Base-by-base conservation (phyloP, 176 grass and related monocot species). In the Rhipidocladum racemiflorum region DNA sequence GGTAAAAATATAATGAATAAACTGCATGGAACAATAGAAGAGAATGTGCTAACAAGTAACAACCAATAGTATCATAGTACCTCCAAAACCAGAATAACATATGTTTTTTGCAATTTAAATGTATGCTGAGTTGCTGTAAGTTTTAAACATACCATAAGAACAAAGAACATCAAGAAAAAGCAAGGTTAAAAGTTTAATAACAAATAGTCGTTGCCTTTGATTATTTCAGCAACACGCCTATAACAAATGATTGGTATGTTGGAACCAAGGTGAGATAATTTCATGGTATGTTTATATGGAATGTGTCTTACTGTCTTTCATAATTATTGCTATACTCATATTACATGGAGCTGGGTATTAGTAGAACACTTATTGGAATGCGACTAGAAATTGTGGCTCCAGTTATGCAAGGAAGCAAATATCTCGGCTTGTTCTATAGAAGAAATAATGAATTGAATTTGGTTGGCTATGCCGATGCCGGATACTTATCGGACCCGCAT, bases 311-410 rank as follows among this genome's bases (percentile, higher is more conserved):
- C 35, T 73, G 70, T 48, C 57, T 63, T 62, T 25, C 15, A 57
- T 40, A 68, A 34, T 64, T 65, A 3, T 39, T 24, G 29, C 1
- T 74, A 1, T 39, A 54, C 60, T 75, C 35, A 20, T 21, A 65
- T 17, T 50, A 46, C 61, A 84, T 74, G 9, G 1, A 39, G 13
- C 25, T 56, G 39, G 20, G 11, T 66, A 72, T 21, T 56, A 44
- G 74, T 63, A 75, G 28, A 68, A 21, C 87, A 65, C 91, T 87
- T 93, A 93, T 85, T 93, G 91, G 42, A 87, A 93, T 57, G 50
- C 85, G n/a, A n/a, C n/a, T n/a, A n/a, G n/a, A n/a, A n/a, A n/a
- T n/a, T n/a, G n/a, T n/a, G n/a, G n/a, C n/a, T n/a, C n/a, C n/a
- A n/a, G n/a, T n/a, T n/a, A n/a, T n/a, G n/a, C n/a, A n/a, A n/a